These are phyloP conservation scores for Ustilago shanxiensis DNA, from an alignment of 1,284 basidiomycete species.

Conservation along the genomic window DNA sequence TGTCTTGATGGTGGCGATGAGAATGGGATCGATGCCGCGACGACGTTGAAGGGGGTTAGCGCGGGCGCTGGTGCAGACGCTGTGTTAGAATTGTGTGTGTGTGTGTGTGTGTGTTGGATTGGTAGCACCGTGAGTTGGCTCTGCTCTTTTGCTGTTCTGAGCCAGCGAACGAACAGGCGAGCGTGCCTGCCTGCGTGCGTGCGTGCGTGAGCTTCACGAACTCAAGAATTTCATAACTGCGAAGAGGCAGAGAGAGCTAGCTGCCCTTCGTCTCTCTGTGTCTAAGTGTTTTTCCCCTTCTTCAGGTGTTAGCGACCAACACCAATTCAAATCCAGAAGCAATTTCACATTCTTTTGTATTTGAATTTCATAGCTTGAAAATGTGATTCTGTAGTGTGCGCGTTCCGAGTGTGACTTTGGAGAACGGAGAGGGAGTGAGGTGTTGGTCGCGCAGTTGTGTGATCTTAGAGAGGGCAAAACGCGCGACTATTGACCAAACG, in stretches of 20 bases:
- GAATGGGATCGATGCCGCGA: slow-evolving; percentile 18
- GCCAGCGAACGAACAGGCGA: not conserved
- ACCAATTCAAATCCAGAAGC: slow-evolving; percentile 5
- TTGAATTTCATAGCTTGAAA: no score
- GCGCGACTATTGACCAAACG: slow-evolving; percentile 8
- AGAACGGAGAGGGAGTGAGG: no score
- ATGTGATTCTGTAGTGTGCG: no score
- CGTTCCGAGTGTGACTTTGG: slow-evolving; percentile 30
- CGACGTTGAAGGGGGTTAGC: slow-evolving; percentile 1
- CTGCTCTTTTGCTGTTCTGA: not conserved
- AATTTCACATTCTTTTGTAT: no score
- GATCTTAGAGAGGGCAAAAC: slow-evolving; percentile 24
- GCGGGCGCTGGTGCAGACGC: no score
- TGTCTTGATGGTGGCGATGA: slow-evolving; percentile 45
- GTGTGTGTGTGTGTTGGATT: slow-evolving; percentile 4
- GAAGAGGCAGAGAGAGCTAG: no score
- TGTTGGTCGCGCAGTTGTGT: slow-evolving; percentile 19
- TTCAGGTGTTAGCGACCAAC: slow-evolving; percentile 22
- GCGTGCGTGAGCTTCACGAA: no score
- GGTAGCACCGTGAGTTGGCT: not conserved
- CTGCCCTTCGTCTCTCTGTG: no score
- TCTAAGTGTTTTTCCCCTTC: not conserved
- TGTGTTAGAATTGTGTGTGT: no score
- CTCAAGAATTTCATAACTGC: not conserved
- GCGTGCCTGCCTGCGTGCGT: not conserved